A percentile compares a stretch with the other conserved stretches of the same genome.
These are phyloP conservation scores for Lactarius psammicola DNA, from an alignment of 768 basidiomycete species.

Conservation along the genomic window DNA sequence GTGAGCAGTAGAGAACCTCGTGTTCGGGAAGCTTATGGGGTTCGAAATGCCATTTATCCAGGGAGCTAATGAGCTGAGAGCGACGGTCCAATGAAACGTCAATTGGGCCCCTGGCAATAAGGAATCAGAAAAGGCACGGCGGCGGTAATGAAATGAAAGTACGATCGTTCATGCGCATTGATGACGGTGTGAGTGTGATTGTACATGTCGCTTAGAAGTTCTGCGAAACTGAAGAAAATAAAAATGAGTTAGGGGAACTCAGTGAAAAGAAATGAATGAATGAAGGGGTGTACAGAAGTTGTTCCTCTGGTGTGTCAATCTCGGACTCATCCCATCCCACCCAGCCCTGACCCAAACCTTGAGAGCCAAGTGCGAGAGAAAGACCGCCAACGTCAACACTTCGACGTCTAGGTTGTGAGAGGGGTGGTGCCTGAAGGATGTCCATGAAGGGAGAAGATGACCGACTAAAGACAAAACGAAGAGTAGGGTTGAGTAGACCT, in stretches of 20 bases:
- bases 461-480: neutral
- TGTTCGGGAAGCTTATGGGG: constrained; percentile 80
- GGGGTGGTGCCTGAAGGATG: constrained; percentile 16
- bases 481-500: neutral
- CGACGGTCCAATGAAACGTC: constrained; percentile 50
- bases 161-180: constrained; percentile 48
- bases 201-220: constrained; percentile 82
- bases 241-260: neutral
- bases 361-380: constrained; percentile 67
- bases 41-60: constrained; percentile 89
- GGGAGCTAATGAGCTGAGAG: constrained; percentile 57
- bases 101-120: constrained; percentile 27
- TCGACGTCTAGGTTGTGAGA: constrained; percentile 46
- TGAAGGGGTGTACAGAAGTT: constrained; percentile 46
- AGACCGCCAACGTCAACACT: constrained; percentile 92
- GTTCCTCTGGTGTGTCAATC: constrained; percentile 43
- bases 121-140: constrained; percentile 12
- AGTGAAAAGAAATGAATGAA: neutral
- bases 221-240: constrained; percentile 56
- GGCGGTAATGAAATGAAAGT: constrained; percentile 27
- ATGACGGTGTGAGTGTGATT: constrained; percentile 74
- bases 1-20: constrained; percentile 76
- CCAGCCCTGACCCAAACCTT: constrained; percentile 69
- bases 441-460: constrained; percentile 15
- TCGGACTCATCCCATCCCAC: constrained; percentile 46